These are phyloP conservation scores for Nicotiana noctiflora DNA, from an alignment of 257 asterid species.

Conservation along the genomic window DNA sequence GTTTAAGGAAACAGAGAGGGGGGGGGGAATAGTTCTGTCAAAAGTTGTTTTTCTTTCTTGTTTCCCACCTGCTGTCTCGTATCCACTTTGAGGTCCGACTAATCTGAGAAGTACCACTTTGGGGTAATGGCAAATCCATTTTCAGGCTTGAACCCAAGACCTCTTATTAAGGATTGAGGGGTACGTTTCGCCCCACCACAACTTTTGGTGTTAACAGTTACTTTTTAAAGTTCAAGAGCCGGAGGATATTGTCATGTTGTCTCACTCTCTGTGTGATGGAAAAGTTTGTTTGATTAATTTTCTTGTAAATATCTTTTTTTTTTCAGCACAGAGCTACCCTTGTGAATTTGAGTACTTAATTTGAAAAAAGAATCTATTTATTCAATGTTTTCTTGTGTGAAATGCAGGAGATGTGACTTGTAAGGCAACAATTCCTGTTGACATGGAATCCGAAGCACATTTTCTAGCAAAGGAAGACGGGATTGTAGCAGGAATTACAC, in stretches of 20 bases:
- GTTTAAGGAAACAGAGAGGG: background rate
- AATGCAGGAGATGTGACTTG: constrained; percentile 86
- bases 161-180: background rate
- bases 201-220: background rate
- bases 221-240: background rate
- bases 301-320: background rate
- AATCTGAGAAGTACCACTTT: background rate
- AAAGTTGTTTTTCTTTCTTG: background rate
- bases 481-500: constrained; percentile 77
- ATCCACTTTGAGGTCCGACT: too few relatives aligned
- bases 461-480: constrained; percentile 91
- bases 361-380: background rate
- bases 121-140: background rate
- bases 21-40: background rate
- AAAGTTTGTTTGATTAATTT: background rate
- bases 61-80: background rate
- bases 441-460: constrained; percentile 79
- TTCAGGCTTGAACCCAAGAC: background rate
- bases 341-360: constrained; percentile 43
- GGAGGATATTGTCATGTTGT: background rate
- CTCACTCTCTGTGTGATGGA: background rate
- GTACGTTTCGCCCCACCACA: background rate
- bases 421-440: constrained; percentile 83
- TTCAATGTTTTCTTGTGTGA: background rate
- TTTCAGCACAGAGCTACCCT: background rate